Percentiles rank a stretch among this genome's conserved stretches.
Conservation (phyloP, 495 filamentous ascomycete genomes). For the Choiromyces venosus region DNA sequence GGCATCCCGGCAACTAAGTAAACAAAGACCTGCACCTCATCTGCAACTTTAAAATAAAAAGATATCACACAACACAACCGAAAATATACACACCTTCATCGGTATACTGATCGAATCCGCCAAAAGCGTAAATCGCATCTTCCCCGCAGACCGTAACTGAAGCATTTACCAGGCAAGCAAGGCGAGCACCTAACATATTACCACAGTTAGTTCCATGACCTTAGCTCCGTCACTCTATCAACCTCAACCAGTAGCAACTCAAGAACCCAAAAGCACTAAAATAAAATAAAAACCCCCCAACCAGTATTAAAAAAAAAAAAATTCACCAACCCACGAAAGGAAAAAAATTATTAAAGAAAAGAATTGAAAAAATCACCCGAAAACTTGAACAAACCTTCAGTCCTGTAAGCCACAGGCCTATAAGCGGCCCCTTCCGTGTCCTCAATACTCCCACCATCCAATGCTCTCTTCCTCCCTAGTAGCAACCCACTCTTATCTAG, state of each 20-base stretch:
- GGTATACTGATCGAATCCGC: constrained; percentile 97
- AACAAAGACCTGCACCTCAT: background rate
- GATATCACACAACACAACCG: background rate
- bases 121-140: constrained; percentile 95
- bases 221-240: background rate
- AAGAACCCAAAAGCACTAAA: constrained; percentile 7
- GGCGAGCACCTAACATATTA: constrained; percentile 65
- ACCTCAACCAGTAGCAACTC: constrained; percentile 10
- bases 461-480: constrained; percentile 30
- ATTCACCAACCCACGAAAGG: background rate
- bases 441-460: constrained; percentile 29
- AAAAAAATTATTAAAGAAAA: background rate
- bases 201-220: constrained; percentile 10
- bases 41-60: constrained; percentile 1
- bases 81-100: constrained; percentile 62
- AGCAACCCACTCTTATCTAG: constrained; percentile 18
- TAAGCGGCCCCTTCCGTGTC: constrained; percentile 31
- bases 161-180: constrained; percentile 93
- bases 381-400: constrained; percentile 41
- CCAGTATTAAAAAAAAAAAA: constrained; percentile 21
- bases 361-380: constrained; percentile 37
- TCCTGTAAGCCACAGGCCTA: constrained; percentile 38
- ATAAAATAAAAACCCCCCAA: background rate
- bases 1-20: constrained; percentile 1
- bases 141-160: constrained; percentile 95